phyloP scores from a whole-genome alignment of 768 basidiomycete species.

The Sistotremastrum niveocremeum region DNA sequence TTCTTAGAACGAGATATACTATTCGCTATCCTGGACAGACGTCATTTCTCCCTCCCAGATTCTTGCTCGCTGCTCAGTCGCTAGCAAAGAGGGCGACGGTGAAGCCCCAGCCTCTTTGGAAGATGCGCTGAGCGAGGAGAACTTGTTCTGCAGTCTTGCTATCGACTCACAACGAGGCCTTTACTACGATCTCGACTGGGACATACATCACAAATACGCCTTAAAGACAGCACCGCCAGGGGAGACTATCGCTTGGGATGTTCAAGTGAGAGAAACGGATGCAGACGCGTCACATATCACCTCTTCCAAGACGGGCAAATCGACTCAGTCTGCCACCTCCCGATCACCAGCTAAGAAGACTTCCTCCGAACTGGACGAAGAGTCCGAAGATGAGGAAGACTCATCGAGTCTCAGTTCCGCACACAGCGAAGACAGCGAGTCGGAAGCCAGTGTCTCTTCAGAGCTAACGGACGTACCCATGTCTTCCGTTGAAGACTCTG shows the following conservation, averaged over 20 bases:
- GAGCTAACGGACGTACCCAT: constrained; percentile 12
- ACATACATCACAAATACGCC: constrained; percentile 28
- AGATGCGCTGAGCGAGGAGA: not conserved
- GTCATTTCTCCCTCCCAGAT: constrained; percentile 39
- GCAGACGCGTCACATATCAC: constrained; percentile 7
- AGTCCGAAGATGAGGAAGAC: constrained; percentile 8
- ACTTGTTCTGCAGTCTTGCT: constrained; percentile 46
- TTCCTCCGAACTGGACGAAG: constrained; percentile 30
- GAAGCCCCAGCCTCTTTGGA: constrained; percentile 10
- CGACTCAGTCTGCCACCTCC: constrained; percentile 15
- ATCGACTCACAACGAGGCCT: constrained; percentile 44
- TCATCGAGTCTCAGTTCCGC: constrained; percentile 6
- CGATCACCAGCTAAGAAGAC: constrained; percentile 25
- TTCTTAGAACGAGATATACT: constrained; percentile 63
- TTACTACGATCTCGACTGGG: constrained; percentile 53
- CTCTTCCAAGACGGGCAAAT: constrained; percentile 7
- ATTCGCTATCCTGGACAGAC: constrained; percentile 36
- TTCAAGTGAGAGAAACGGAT: constrained; percentile 6
- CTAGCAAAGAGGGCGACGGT: constrained; percentile 16
- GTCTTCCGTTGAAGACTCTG: constrained; percentile 8
- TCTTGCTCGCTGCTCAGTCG: constrained; percentile 36
- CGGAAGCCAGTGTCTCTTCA: constrained; percentile 5
- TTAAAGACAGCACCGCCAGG: constrained; percentile 12
- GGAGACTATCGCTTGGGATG: constrained; percentile 8
- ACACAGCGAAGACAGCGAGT: constrained; percentile 10